Base-by-base conservation (phyloP, 1,139 yeast genomes). In the Candida labiduridarum region DNA sequence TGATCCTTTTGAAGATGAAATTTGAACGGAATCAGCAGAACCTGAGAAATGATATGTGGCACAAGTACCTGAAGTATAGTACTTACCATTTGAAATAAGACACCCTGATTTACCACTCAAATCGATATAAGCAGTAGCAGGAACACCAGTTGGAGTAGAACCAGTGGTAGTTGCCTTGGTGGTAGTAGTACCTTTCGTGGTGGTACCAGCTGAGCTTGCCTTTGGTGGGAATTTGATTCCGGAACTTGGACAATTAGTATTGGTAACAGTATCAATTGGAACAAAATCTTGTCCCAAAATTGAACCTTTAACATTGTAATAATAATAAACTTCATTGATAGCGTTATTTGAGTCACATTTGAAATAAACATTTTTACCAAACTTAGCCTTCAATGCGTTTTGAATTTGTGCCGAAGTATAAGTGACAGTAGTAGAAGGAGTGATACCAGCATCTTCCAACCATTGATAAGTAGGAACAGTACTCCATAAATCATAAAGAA, bases 281-380 rank as follows among this genome's bases (percentile, higher is more conserved):
- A 75, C 64, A 62, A 87, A 92, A 18, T 81, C 66, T 49, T 90
- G 90, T 27, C 74, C 71, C 35, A 81, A 72, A 10, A 91, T 75
- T 0, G 96, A 83, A 0, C 98, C 98, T 57, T 79, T 72, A 49
- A 91, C 72, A 55, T 85, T 79, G 69, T 89, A 92, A 69, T 80
- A 91, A 68, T 92, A 92, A 96, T 97, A 91, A 29, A 92, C 79
- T 66, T 92, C 96, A 59, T 84, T 87, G 44, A 92, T 69, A 0
- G 89, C 92, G 50, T 82, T 73, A 60, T 71, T 75, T 45, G 74
- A 70, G 42, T 62, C 61, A 71, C 97, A 90, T 56, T 83, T 82
- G 62, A 91, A 82, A 61, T 74, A 84, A 5, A 88, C 96, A 1
- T 78, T 69, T 10, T 85, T 89, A 25, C 72, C 72, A 60, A 84